These are phyloP conservation scores for Daphne laureola DNA, from an alignment of 441 rosid genomes.

Conservation along the genomic window DNA sequence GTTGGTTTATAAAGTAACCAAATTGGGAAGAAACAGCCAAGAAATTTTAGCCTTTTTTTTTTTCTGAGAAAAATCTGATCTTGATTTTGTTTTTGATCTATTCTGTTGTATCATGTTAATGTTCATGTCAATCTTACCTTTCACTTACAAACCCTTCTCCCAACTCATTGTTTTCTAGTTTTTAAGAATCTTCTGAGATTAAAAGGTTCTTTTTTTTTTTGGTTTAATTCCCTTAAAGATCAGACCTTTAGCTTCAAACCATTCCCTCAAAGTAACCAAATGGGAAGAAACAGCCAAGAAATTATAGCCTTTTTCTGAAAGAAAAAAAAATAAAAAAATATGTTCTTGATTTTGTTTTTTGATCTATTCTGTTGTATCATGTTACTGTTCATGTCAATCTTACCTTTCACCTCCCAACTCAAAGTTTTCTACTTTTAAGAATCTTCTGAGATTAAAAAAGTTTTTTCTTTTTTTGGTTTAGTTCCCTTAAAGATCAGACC, in stretches of 20 bases:
- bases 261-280: no score
- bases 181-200: not conserved
- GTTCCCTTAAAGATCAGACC: constrained; percentile 2
- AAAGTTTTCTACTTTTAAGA: not conserved
- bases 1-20: constrained; percentile 17
- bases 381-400: no score
- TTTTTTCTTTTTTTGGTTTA: constrained; percentile 7
- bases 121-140: not conserved
- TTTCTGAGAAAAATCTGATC: constrained; percentile 6
- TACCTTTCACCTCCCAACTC: no score
- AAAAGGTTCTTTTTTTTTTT: constrained; percentile 4
- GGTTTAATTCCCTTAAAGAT: constrained; percentile 4
- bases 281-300: no score
- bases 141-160: not conserved
- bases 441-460: not conserved
- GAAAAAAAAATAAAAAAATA: no score
- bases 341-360: no score
- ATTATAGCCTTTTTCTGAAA: no score
- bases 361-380: no score
- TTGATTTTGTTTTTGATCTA: not conserved
- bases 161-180: not conserved
- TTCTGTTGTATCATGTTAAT: not conserved
- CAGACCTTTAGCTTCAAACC: not conserved
- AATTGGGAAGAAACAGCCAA: not conserved
- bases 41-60: constrained; percentile 12